Base-by-base conservation (phyloP, 371 early-diverging fungal species). In the Polyrhizophydium stewartii region DNA sequence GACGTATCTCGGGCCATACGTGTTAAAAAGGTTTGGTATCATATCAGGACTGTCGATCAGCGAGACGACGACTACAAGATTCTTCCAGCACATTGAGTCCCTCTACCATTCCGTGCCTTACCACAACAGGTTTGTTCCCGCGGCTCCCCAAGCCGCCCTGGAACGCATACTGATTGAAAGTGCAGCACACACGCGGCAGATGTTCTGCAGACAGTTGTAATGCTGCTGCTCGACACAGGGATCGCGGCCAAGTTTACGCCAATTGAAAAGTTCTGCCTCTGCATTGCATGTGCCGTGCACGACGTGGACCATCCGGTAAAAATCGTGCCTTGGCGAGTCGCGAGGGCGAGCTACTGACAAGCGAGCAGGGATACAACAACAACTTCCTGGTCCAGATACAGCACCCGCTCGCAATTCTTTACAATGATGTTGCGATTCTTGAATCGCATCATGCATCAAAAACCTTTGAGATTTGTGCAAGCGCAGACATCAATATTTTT, bases 221-320 rank as follows among this genome's bases (percentile, higher is more conserved):
- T 77, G 55, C 73, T 79, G 13, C 60, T 78, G 1, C 59, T 78
- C 12, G 67, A 72, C 22, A 53, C 71, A 0, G 61, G 60, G 1
- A 72, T 78, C 56, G 70, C 68, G 27, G 61, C 52, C 27, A 67
- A 70, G 55, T 75, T 79, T 53, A 69, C 76, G 0, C 69, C 67
- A 33, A 60, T 75, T 24, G 79, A 84, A 63, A 58, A 77, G 17
- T 69, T 82, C 43, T 62, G 71, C 5, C 74, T 75, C 2, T 62
- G 73, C 49, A 62, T 80, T 12, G 84, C 81, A 0, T 70, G 75
- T 35, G 74, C 75, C 21, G 74, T 82, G 21, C 84, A 84, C 58
- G 84, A 84, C 61, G 69, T 77, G n/a, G 74, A 77, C 43, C 84
- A 84, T 62, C 84, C 84, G 17, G 70, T 69, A 62, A 35, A n/a